Evolutionary conservation across 2,329 filamentous ascomycete genomes (phyloP).

Genomic region (Cladosporium oxysporum): DNA sequence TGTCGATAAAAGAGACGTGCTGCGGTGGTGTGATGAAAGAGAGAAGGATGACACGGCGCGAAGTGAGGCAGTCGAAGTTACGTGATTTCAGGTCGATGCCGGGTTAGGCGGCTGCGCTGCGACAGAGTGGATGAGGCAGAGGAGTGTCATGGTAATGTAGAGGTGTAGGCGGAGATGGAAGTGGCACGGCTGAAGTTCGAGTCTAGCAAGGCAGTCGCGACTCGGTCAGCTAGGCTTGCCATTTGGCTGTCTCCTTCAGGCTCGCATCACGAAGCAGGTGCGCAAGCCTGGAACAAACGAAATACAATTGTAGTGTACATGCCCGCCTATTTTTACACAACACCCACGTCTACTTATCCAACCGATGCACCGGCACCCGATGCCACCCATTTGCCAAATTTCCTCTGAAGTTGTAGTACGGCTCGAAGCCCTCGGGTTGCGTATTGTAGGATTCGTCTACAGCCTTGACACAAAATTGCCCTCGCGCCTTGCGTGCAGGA

Average conservation of each 20-base stretch:
- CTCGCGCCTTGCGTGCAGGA: constrained; percentile 44
- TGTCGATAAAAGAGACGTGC: no score
- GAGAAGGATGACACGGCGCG: neutral
- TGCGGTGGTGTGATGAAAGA: neutral
- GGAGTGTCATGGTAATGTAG: neutral
- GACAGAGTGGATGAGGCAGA: neutral
- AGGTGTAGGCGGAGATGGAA: neutral
- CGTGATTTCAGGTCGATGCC: neutral
- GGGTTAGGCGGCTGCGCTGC: neutral
- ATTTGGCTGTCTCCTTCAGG: neutral
- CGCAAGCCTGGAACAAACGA: neutral
- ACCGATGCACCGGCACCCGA: constrained; percentile 44
- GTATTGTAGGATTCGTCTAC: constrained; percentile 67
- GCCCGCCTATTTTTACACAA: neutral
- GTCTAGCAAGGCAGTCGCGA: neutral
- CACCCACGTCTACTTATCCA: neutral
- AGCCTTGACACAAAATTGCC: constrained; percentile 64
- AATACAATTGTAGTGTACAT: neutral
- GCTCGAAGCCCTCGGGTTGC: constrained; percentile 62
- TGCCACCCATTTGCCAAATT: constrained; percentile 71
- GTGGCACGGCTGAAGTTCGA: neutral
- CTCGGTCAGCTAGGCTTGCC: neutral
- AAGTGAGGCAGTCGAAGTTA: neutral
- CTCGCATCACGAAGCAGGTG: neutral
- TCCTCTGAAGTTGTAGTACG: constrained; percentile 65